phyloP scores from a whole-genome alignment of 306 rosid genomes.

The Citrullus amarus region DNA sequence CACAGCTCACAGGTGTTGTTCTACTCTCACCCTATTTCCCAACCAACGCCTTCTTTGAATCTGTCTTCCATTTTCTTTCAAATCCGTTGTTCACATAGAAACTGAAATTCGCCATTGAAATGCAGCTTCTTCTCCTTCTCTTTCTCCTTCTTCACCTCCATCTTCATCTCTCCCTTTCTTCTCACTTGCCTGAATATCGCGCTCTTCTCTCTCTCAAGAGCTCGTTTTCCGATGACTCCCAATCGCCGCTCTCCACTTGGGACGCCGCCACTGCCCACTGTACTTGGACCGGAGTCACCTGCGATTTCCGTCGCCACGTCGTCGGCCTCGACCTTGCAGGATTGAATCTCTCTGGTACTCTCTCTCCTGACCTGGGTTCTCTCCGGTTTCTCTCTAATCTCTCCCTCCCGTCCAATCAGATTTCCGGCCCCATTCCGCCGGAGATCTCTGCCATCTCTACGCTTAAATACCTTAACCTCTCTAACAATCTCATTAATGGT shows the following conservation, averaged over 20 bases:
- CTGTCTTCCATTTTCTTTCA: background rate
- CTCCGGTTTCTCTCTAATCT: conserved; percentile 49
- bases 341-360: conserved; percentile 42
- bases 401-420: conserved; percentile 36
- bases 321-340: conserved; percentile 47
- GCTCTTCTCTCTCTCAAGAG: conserved; percentile 59
- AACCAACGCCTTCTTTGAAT: background rate
- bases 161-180: conserved; percentile 5
- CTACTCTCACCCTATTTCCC: background rate
- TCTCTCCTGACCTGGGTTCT: conserved; percentile 35
- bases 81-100: background rate
- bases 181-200: conserved; percentile 32
- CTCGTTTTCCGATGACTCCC: conserved; percentile 37
- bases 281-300: conserved; percentile 53
- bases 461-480: conserved; percentile 55
- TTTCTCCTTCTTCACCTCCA: conserved; percentile 16
- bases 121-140: conserved; percentile 15
- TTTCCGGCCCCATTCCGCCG: conserved; percentile 58
- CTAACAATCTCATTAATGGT: conserved; percentile 64
- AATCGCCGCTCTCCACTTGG: conserved; percentile 55
- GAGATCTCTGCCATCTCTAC: conserved; percentile 39
- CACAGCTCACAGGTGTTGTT: background rate
- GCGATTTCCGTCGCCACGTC: conserved; percentile 62
- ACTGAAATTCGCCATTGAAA: conserved; percentile 2
- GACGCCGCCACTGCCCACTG: conserved; percentile 43